Conservation (phyloP, 768 basidiomycete genomes). For the Dacryopinax spathularia region DNA sequence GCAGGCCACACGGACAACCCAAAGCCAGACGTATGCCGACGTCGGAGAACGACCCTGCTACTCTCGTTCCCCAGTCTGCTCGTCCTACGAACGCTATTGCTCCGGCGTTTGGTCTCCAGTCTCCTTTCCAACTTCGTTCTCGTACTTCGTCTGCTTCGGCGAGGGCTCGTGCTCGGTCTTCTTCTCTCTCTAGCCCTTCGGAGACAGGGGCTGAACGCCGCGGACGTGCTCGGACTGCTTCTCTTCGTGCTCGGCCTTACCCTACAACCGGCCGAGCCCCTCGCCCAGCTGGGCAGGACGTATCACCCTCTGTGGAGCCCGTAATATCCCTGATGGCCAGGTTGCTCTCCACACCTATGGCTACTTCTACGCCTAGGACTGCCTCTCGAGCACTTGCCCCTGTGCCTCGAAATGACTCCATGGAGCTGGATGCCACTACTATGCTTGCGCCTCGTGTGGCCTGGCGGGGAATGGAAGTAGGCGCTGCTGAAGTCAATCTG, state of each 20-base stretch:
- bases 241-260: background rate
- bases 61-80: background rate
- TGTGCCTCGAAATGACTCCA: background rate
- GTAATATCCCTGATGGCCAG: background rate
- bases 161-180: background rate
- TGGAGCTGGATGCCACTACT: background rate
- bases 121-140: background rate
- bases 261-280: background rate
- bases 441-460: background rate
- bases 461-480: background rate
- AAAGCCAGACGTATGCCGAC: background rate
- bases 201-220: background rate
- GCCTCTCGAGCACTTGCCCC: background rate
- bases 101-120: background rate
- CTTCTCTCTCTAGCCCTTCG: background rate
- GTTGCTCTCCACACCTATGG: background rate
- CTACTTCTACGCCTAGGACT: background rate
- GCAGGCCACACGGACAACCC: no score
- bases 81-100: background rate
- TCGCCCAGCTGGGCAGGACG: background rate
- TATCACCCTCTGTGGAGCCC: background rate
- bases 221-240: background rate
- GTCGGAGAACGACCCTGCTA: background rate
- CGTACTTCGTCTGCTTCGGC: background rate
- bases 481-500: background rate